Evolutionary conservation across 495 filamentous ascomycete species (phyloP), one percentile per base, ranked within the genome.

Genomic region (Penicillium herquei): DNA sequence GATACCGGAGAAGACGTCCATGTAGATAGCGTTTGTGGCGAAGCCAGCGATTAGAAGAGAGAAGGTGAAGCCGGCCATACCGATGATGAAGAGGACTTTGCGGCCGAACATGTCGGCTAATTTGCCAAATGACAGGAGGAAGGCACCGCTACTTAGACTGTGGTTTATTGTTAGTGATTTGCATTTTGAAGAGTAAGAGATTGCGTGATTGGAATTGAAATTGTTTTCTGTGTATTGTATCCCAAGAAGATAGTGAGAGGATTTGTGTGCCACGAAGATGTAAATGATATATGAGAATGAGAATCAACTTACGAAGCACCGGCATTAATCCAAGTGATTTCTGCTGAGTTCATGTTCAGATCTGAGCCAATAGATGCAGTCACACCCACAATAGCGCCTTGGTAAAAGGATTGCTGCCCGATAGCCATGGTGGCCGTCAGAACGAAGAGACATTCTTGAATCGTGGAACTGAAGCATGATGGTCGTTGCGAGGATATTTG

Each of bases 71-170:
- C 87, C 83, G 16, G 81, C 80, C 58, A 87, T 84, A 16, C 84
- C 84, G 31, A 72, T 71, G 21, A 90, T 80, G 70, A 91, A 91
- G 43, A 91, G 78, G 3, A 69, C 68, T 56, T 86, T 82, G 52
- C 87, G 86, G 31, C 87, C 89, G 58, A 89, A 89, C 55, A 90
- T 81, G 61, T 92, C 88, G 14, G 83, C 85, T 32, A 91, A 70
- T 59, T 84, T 82, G 37, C 88, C 89, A 74, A 87, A 91, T 49
- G 89, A 78, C 11, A 92, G 73, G 32, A 92, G 70, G 60, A 91
- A 87, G 32, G 87, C 83, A 39, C 87, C 89, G 45, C 86, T 84
- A 3, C 83, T 81, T 39, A 91, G 76, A 17, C 83, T 85, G 50
- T 3, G n/a, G 32, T 10, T 40, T 26, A 51, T 49, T 10, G 52